Evolutionary conservation across 495 filamentous ascomycete species (phyloP), one percentile per base, ranked within the genome.

Genomic region (Xylaria telfairii): DNA sequence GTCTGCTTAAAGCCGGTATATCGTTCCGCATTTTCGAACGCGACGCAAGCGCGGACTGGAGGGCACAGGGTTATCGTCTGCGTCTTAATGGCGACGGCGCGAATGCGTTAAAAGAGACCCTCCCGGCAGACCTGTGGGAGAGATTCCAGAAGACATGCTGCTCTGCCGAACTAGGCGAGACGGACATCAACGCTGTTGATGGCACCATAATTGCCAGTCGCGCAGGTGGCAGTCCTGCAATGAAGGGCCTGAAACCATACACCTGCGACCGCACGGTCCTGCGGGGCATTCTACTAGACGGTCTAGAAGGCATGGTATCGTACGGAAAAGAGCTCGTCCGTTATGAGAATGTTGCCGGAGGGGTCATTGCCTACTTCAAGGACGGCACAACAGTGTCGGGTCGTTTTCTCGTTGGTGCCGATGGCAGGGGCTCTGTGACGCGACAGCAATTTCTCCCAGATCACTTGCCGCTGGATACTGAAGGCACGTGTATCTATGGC

Each of bases 21-120:
- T 74, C 83, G 1, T 87, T 84, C 72, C 76, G 75, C 34, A 78
- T 90, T 65, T 90, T 87, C 73, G 89, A 90, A 70, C 82, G 86
- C 2, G 87, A 90, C 73, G 72, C 80, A 56, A 75, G 78, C 65
- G 69, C 56, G 7, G 24, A 60, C 30, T 60, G 56, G 56, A 60
- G 56, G 39, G 56, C 56, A 10, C 56, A 60, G 19, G 56, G 56
- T 12, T 60, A 60, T 37, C 56, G 56, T 32, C 56, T 60, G 13
- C 56, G 56, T 39, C 28, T 60, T 24, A 60, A 60, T 39, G 56
- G 56, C 30, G 56, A 60, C 7, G 56, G 56, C 30, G 56, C 56
- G 56, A 60, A 60, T 39, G 56, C 56, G 28, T 37, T 60, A 32
- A 60, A 39, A 21, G 56, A 60, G 30, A 60, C 56, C 12, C 56